Base-by-base conservation (phyloP, 108 stramenopile genomes). In the Fistulifera solaris region DNA sequence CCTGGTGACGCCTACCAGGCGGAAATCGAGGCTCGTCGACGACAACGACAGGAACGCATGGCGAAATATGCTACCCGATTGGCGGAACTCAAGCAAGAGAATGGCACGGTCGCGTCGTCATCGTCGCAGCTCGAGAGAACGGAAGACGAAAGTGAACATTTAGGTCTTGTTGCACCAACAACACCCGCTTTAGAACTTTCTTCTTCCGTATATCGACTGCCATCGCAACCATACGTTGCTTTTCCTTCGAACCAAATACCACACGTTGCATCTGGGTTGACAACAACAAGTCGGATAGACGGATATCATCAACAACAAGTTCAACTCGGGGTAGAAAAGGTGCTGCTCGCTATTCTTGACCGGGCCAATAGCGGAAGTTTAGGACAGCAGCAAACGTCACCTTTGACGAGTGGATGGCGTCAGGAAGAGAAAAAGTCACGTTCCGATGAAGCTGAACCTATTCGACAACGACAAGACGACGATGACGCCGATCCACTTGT, bases 41-140 rank as follows among this genome's bases (percentile, higher is more conserved):
- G 59, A 46, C 63, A 71, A 61, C 62, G 67, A 18, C 66, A 77
- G 54, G 76, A 77, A 40, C 70, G 66, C 44, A 77, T 77, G 67
- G 76, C 76, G 3, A 28, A 58, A 41, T 77, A 77, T 58, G 67
- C 76, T 18, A 67, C 54, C 3, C 53, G 63, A 21, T 39, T 77
- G 52, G 58, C 67, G 16, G 76, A 71, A 56, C 61, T 76, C 31
- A 76, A 76, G 25, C 46, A 59, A 14, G 47, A 48, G 40, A 46
- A 59, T 26, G 24, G 39, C 19, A 40, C 19, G 17, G 23, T 16
- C 3, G 38, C 15, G 6, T 14, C n/a, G 25, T 39, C 16, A 2
- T 19, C 44, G 16, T 17, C 16, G 11, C 44, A 45, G 4, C 21
- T 5, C 21, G 19, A 45, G 4, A 45, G 21, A 6, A 45, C 6